phyloP scores from a whole-genome alignment of 352 stramenopile species.

The Globisporangium megalacanthum region DNA sequence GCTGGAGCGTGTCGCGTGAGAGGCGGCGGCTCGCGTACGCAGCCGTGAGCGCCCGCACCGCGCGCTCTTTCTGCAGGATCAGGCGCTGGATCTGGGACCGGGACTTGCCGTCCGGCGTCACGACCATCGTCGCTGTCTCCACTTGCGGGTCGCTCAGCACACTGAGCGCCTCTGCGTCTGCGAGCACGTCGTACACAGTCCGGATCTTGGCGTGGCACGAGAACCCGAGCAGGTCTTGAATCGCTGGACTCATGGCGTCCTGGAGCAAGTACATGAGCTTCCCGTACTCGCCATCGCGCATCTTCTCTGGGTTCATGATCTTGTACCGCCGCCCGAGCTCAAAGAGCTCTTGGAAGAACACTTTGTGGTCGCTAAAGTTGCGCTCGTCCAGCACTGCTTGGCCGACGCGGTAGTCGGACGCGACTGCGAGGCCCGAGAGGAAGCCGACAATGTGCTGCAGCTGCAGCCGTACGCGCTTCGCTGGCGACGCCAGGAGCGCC shows the following conservation, averaged over 20 bases:
- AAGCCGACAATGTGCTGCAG: slow-evolving; percentile 91
- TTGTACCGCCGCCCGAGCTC: slow-evolving; percentile 95
- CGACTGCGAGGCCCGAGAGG: slow-evolving; percentile 87
- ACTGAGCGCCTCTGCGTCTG: slow-evolving; percentile 55
- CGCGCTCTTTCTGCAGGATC: slow-evolving; percentile 92
- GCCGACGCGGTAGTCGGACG: slow-evolving; percentile 85
- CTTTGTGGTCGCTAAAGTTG: slow-evolving; percentile 84
- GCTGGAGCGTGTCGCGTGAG: slow-evolving; percentile 85
- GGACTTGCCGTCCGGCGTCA: slow-evolving; percentile 88
- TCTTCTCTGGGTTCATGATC: slow-evolving; percentile 98
- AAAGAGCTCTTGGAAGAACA: slow-evolving; percentile 91
- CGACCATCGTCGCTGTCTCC: slow-evolving; percentile 92
- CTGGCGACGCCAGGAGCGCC: slow-evolving; percentile 46
- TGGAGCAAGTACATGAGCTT: slow-evolving; percentile 95
- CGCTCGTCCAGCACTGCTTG: slow-evolving; percentile 86
- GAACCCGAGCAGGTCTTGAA: slow-evolving; percentile 86
- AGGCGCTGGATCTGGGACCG: slow-evolving; percentile 87
- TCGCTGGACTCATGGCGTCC: slow-evolving; percentile 79
- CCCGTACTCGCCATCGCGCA: slow-evolving; percentile 95
- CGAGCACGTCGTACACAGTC: slow-evolving; percentile 88
- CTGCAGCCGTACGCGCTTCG: slow-evolving; percentile 85
- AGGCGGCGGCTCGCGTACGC: slow-evolving; percentile 53
- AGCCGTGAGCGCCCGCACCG: slow-evolving; percentile 83
- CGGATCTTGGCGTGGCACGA: slow-evolving; percentile 77
- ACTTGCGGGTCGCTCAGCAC: slow-evolving; percentile 88